These are phyloP conservation scores for Eucommia ulmoides DNA, from an alignment of 257 asterid species.

Conservation along the genomic window DNA sequence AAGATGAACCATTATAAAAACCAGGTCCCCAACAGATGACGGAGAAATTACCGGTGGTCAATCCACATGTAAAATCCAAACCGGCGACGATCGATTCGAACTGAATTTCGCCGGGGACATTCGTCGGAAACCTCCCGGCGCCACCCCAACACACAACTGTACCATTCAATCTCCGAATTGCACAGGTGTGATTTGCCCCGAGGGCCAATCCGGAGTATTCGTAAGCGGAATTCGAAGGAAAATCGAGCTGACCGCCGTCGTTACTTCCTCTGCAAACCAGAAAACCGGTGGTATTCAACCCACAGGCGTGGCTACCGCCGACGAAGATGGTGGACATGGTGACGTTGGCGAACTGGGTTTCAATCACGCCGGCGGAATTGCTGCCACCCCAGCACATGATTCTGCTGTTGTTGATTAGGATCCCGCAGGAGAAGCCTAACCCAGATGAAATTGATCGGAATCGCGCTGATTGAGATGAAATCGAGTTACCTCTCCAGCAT, in stretches of 20 bases:
- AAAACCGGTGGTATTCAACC: slow-evolving; percentile 2
- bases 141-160: slow-evolving; percentile 11
- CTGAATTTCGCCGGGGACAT: neutral
- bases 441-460: slow-evolving; percentile 8
- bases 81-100: slow-evolving; percentile 11
- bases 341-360: slow-evolving; percentile 1
- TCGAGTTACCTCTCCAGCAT: slow-evolving; percentile 6
- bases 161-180: slow-evolving; percentile 1
- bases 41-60: slow-evolving; percentile 6
- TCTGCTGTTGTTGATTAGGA: neutral
- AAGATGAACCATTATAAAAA: slow-evolving; percentile 1
- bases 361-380: neutral
- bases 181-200: slow-evolving; percentile 10
- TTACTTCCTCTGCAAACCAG: slow-evolving; percentile 8
- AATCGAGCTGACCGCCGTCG: slow-evolving; percentile 4
- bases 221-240: slow-evolving; percentile 4
- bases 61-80: slow-evolving; percentile 10
- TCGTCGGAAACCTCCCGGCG: neutral
- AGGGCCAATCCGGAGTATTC: slow-evolving; percentile 10
- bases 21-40: slow-evolving; percentile 13
- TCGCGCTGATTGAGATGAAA: neutral
- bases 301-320: slow-evolving; percentile 11
- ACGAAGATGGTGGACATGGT: neutral
- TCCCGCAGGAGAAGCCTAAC: slow-evolving; percentile 9
- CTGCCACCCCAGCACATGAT: slow-evolving; percentile 8